Conservation (phyloP, 306 rosid species). For the Quillaja saponaria region DNA sequence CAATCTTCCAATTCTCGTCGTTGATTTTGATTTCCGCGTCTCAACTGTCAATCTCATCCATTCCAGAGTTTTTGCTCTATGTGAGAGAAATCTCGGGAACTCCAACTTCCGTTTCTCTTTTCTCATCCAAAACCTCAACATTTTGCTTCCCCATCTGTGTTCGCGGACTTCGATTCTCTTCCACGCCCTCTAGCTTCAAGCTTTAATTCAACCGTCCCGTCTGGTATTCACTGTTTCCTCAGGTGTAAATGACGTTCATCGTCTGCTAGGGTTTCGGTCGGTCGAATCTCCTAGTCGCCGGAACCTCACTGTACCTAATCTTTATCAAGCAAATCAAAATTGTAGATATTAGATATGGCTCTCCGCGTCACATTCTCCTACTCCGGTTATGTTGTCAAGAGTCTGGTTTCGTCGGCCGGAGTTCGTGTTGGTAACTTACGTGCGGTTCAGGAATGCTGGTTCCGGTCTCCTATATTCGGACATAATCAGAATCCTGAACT, state of each 20-base stretch:
- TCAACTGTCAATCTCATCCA: not conserved
- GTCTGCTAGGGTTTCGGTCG: conserved; percentile 46
- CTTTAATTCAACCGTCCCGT: conserved; percentile 41
- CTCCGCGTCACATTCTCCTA: conserved; percentile 67
- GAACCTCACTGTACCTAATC: conserved; percentile 45
- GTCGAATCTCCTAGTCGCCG: conserved; percentile 22
- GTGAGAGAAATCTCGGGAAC: not conserved
- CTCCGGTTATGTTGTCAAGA: conserved; percentile 86
- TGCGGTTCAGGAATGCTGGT: conserved; percentile 66
- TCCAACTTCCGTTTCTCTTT: not conserved
- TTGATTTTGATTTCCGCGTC: not conserved
- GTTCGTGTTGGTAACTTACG: conserved; percentile 53
- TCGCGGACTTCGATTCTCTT: conserved; percentile 28
- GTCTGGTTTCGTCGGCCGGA: conserved; percentile 68
- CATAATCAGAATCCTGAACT: conserved; percentile 48
- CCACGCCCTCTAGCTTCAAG: not conserved
- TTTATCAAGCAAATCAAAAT: conserved; percentile 35
- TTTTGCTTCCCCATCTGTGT: not conserved
- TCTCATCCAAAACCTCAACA: not conserved
- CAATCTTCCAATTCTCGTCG: not conserved
- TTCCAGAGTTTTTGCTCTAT: not conserved
- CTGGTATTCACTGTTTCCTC: conserved; percentile 29
- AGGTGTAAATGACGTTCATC: conserved; percentile 37
- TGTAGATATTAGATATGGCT: conserved; percentile 60
- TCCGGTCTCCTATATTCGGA: conserved; percentile 58